Evolutionary conservation across 1,284 basidiomycete species (phyloP).

Genomic region (Laetiporus sulphureus): DNA sequence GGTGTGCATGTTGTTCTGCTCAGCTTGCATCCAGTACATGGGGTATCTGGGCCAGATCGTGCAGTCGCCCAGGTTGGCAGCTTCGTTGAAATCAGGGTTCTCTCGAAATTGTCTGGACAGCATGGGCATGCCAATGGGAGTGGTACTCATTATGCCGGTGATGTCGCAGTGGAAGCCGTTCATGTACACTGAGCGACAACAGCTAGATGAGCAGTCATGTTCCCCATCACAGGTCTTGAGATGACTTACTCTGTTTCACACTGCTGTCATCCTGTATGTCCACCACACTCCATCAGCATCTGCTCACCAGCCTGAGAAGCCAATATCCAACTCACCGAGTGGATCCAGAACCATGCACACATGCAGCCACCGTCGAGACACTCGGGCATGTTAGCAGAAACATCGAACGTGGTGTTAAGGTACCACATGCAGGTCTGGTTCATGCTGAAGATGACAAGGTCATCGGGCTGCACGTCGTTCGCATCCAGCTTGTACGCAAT

Average conservation of each 20-base stretch:
- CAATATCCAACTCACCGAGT: conserved; percentile 33
- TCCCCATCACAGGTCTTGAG: not conserved
- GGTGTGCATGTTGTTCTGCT: conserved; percentile 46
- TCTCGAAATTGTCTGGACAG: conserved; percentile 50
- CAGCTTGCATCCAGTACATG: conserved; percentile 58
- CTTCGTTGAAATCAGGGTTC: conserved; percentile 35
- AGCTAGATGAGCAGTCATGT: not conserved
- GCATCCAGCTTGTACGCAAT: conserved; percentile 65
- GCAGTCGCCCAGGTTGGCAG: conserved; percentile 51
- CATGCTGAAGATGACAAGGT: conserved; percentile 68
- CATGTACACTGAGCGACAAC: conserved; percentile 53
- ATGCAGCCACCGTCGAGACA: conserved; percentile 61
- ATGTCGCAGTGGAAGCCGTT: conserved; percentile 70
- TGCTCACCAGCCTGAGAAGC: not conserved
- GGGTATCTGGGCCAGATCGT: conserved; percentile 61
- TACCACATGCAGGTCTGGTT: conserved; percentile 71
- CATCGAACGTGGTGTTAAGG: conserved; percentile 54
- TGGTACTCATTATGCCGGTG: conserved; percentile 43
- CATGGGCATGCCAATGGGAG: conserved; percentile 44
- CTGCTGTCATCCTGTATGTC: conserved; percentile 33
- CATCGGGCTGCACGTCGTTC: conserved; percentile 47
- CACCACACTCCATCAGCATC: too few species aligned
- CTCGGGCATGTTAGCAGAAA: conserved; percentile 59
- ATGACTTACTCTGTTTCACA: conserved; percentile 36
- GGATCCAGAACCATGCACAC: conserved; percentile 74